Evolutionary conservation across 2,329 filamentous ascomycete species (phyloP).

Genomic region (Tothia fuscella): DNA sequence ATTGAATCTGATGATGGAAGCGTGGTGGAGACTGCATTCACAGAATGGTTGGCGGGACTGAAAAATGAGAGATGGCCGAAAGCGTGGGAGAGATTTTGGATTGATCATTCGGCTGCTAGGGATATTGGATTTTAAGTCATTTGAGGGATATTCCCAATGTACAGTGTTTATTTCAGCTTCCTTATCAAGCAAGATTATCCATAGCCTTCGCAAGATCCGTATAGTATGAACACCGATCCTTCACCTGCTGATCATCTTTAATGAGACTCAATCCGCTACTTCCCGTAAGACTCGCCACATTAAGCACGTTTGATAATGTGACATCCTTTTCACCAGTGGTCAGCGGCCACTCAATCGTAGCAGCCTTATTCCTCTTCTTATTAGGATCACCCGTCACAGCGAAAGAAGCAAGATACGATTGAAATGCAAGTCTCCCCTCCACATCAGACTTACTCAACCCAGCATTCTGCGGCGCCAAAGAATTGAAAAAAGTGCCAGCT

Average conservation of each 20-base stretch:
- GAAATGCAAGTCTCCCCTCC: not conserved
- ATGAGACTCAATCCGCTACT: not conserved
- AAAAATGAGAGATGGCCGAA: conserved; percentile 15
- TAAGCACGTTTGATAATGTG: conserved; percentile 2
- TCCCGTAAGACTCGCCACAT: not conserved
- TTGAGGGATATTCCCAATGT: no score
- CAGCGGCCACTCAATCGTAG: conserved; percentile 4
- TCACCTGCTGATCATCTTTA: conserved; percentile 3
- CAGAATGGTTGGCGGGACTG: conserved; percentile 14
- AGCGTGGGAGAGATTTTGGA: conserved; percentile 17
- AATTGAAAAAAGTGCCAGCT: conserved; percentile 26
- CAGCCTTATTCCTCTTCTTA: not conserved
- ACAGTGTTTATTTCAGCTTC: no score
- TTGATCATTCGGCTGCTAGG: not conserved
- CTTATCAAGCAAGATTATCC: no score
- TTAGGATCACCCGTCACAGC: conserved; percentile 1
- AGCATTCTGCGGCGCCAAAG: conserved; percentile 4
- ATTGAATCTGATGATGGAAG: not conserved
- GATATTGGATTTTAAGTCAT: not conserved
- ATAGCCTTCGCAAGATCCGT: no score
- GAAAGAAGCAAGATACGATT: not conserved
- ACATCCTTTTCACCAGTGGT: not conserved
- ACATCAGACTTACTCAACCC: not conserved
- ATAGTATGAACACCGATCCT: conserved; percentile 6
- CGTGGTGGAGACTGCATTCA: conserved; percentile 12